These are phyloP conservation scores for Aspergillus phoenicis DNA, from an alignment of 2,329 filamentous ascomycete species.

Conservation along the genomic window DNA sequence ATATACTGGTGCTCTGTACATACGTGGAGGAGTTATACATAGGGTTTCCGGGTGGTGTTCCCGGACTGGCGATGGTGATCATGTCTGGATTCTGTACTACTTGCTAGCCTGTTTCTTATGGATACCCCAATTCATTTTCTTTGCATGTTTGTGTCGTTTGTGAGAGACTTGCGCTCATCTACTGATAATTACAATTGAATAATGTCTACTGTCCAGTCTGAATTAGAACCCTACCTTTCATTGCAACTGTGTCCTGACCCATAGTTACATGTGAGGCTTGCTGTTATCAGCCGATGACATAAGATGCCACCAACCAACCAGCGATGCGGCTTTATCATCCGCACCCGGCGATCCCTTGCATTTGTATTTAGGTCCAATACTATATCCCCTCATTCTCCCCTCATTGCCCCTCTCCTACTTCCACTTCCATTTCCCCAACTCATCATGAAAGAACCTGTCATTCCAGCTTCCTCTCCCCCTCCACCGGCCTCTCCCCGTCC, in stretches of 20 bases:
- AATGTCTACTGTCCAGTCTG: not conserved
- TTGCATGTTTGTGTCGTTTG: not conserved
- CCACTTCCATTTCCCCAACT: not conserved
- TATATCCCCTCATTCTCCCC: not conserved
- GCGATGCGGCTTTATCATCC: conserved; percentile 6
- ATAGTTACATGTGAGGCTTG: not conserved
- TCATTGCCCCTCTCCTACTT: not conserved
- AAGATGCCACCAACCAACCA: conserved; percentile 2
- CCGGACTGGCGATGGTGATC: conserved; percentile 1
- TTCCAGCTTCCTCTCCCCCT: conserved; percentile 6
- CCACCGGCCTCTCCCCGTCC: conserved; percentile 15
- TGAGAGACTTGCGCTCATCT: not conserved
- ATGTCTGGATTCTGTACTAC: conserved; percentile 17
- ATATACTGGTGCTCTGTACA: conserved; percentile 14
- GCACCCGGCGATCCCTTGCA: not conserved
- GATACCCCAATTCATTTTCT: conserved; percentile 16
- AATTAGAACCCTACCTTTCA: not conserved
- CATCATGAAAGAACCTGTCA: conserved; percentile 28
- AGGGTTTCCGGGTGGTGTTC: not conserved
- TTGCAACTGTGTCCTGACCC: not conserved
- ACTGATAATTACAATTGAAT: not conserved
- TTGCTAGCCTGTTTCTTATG: conserved; percentile 12
- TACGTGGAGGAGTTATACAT: conserved; percentile 9
- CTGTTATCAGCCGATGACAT: not conserved
- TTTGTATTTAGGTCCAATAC: not conserved